Evolutionary conservation across 257 asterid genomes (phyloP).

Genomic region (Sherardia arvensis): DNA sequence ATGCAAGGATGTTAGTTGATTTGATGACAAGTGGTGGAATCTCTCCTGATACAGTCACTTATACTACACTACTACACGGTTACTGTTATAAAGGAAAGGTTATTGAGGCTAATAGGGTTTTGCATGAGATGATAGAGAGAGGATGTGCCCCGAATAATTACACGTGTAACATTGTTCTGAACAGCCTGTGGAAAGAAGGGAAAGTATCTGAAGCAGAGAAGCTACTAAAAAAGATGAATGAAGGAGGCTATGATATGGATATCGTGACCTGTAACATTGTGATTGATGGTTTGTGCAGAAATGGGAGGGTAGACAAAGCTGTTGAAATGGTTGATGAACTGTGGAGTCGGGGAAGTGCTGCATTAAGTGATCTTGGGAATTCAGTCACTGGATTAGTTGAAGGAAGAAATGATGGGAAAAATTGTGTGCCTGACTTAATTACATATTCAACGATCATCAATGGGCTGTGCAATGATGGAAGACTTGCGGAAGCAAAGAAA

Average conservation of each 20-base stretch:
- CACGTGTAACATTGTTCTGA: constrained; percentile 70
- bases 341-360: constrained; percentile 95
- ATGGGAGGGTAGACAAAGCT: constrained; percentile 75
- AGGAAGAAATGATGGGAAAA: constrained; percentile 38
- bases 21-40: constrained; percentile 56
- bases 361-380: constrained; percentile 81
- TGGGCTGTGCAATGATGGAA: constrained; percentile 69
- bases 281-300: constrained; percentile 75
- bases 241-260: constrained; percentile 61
- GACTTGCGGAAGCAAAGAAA: constrained; percentile 72
- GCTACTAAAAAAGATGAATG: constrained; percentile 77
- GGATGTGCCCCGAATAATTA: constrained; percentile 63
- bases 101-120: constrained; percentile 52
- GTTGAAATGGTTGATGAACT: constrained; percentile 71
- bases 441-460: constrained; percentile 74
- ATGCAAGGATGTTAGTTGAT: constrained; percentile 56
- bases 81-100: constrained; percentile 69
- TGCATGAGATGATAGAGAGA: constrained; percentile 54
- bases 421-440: constrained; percentile 72
- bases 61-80: constrained; percentile 73
- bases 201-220: constrained; percentile 73
- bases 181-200: constrained; percentile 90
- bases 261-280: constrained; percentile 84
- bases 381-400: constrained; percentile 70
- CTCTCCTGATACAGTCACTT: constrained; percentile 70